phyloP scores from a whole-genome alignment of 768 basidiomycete species.

The Amanita inopinata region DNA sequence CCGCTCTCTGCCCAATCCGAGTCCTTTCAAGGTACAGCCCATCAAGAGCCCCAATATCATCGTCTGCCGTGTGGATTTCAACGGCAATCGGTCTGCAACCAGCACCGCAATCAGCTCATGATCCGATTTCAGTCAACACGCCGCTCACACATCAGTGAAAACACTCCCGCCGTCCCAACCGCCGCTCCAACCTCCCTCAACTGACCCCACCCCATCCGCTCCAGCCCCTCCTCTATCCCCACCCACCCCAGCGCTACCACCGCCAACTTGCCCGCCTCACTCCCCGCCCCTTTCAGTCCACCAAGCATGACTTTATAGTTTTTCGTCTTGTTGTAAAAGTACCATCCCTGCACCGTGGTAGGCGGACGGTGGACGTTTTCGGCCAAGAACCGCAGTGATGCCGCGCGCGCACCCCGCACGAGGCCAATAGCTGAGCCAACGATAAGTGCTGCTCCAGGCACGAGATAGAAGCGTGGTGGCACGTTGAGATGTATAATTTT shows the following conservation, averaged over 20 bases:
- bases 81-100: conserved; percentile 47
- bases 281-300: conserved; percentile 57
- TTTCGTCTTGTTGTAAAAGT: conserved; percentile 94
- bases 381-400: conserved; percentile 78
- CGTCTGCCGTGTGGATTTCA: conserved; percentile 37
- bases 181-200: conserved; percentile 53
- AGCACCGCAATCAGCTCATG: background rate
- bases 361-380: conserved; percentile 88
- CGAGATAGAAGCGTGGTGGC: conserved; percentile 48
- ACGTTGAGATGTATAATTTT: conserved; percentile 25
- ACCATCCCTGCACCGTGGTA: conserved; percentile 84
- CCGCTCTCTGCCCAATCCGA: conserved; percentile 28
- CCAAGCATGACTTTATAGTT: conserved; percentile 79
- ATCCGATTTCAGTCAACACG: conserved; percentile 5
- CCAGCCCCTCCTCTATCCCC: conserved; percentile 31
- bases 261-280: conserved; percentile 42
- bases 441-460: conserved; percentile 50
- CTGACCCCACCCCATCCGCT: conserved; percentile 25
- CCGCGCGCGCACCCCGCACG: conserved; percentile 58
- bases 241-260: conserved; percentile 32
- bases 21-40: conserved; percentile 41
- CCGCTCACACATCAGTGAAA: conserved; percentile 46
- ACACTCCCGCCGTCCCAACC: conserved; percentile 48
- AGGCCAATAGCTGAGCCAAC: conserved; percentile 64
- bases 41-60: conserved; percentile 46